phyloP scores from a whole-genome alignment of 192 early-diverging fungal species.

The Jimgerdemannia lactiflua region DNA sequence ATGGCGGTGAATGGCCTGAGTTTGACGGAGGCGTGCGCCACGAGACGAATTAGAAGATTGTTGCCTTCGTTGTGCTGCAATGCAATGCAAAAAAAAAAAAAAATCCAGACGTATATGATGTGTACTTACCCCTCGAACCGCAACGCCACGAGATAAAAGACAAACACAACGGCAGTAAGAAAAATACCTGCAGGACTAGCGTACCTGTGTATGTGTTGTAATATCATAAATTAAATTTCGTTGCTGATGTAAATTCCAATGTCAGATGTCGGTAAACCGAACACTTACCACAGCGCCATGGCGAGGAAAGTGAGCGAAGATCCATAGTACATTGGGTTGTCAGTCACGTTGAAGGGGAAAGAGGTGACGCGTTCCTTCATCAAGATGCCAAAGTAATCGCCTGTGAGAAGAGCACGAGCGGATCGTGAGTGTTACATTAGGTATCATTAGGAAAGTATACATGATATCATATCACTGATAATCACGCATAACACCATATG shows the following conservation, averaged over 20 bases:
- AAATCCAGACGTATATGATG: not conserved
- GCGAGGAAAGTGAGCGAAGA: constrained; percentile 85
- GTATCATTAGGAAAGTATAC: not conserved
- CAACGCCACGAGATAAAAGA: constrained; percentile 76
- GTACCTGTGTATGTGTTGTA: constrained; percentile 32
- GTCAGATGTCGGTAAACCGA: not conserved
- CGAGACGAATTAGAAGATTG: no score
- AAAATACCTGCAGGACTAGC: constrained; percentile 5
- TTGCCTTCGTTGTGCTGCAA: no score
- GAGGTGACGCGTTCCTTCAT: constrained; percentile 83
- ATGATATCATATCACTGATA: not conserved
- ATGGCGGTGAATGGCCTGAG: no score
- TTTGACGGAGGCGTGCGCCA: no score
- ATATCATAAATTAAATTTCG: no score
- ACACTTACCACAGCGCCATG: constrained; percentile 74
- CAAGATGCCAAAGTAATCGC: constrained; percentile 94
- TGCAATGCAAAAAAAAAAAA: no score
- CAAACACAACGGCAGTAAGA: constrained; percentile 64
- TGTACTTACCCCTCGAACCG: constrained; percentile 69
- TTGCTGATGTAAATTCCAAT: not conserved
- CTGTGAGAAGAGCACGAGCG: constrained; percentile 26
- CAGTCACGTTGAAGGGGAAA: constrained; percentile 90
- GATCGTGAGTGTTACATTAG: not conserved
- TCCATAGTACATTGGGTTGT: constrained; percentile 96
- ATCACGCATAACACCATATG: not conserved